Evolutionary conservation across 116 monocot genomes (phyloP).

Genomic region (Trichopus zeylanicus): DNA sequence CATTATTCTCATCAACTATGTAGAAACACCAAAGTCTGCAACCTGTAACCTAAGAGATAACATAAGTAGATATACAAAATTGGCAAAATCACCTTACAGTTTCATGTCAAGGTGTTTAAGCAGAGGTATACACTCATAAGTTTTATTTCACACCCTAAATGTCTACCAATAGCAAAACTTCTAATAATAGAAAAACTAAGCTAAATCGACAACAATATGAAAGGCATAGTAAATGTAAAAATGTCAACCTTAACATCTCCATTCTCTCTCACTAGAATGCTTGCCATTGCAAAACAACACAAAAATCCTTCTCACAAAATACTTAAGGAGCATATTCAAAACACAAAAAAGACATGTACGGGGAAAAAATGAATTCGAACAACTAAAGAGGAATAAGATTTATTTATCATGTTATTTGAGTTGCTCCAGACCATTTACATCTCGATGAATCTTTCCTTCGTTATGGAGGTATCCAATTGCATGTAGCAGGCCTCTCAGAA

Average conservation of each 20-base stretch:
- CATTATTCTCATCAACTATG: constrained; percentile 90
- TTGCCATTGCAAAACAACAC: constrained; percentile 69
- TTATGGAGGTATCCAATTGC: constrained; percentile 94
- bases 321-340: neutral
- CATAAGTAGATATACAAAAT: constrained; percentile 1
- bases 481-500: constrained; percentile 75
- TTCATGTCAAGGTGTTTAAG: neutral
- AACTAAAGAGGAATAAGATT: constrained; percentile 1
- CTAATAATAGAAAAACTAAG: too few species aligned
- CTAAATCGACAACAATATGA: neutral
- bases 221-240: neutral
- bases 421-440: constrained; percentile 71
- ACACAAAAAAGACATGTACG: constrained; percentile 6
- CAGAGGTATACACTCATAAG: neutral
- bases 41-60: constrained; percentile 70
- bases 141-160: too few species aligned
- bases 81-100: neutral
- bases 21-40: constrained; percentile 99
- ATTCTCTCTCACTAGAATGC: constrained; percentile 85
- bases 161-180: too few species aligned
- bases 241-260: constrained; percentile 89
- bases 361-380: neutral
- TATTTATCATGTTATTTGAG: neutral
- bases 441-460: constrained; percentile 96
- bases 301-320: neutral